phyloP scores from a whole-genome alignment of 345 rosid genomes.

The Aquilaria malaccensis region DNA sequence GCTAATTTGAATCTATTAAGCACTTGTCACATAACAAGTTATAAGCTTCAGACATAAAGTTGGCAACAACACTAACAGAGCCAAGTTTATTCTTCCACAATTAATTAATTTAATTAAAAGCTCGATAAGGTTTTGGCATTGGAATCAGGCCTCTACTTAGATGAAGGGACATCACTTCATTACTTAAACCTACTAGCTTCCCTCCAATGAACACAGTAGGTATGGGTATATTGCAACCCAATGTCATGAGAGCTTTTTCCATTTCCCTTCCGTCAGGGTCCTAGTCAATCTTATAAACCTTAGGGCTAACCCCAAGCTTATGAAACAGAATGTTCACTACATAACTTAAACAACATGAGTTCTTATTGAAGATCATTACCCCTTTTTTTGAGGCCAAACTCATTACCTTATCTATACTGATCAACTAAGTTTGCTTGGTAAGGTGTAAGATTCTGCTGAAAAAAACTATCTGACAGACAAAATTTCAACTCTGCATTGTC shows the following conservation, averaged over 20 bases:
- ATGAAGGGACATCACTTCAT: constrained; percentile 73
- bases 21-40: constrained; percentile 18
- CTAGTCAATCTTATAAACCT: constrained; percentile 50
- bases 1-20: constrained; percentile 16
- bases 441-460: neutral
- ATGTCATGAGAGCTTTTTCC: constrained; percentile 54
- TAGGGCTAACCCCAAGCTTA: constrained; percentile 54
- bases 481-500: neutral
- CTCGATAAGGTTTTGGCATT: constrained; percentile 48
- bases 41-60: constrained; percentile 16
- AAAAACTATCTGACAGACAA: neutral
- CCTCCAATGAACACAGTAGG: constrained; percentile 68
- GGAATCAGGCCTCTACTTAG: constrained; percentile 51
- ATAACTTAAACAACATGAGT: constrained; percentile 65
- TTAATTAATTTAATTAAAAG: constrained; percentile 17
- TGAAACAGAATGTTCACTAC: constrained; percentile 56
- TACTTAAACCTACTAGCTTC: constrained; percentile 56
- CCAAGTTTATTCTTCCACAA: neutral
- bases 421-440: neutral
- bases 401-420: constrained; percentile 48
- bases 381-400: constrained; percentile 50
- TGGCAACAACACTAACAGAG: constrained; percentile 18
- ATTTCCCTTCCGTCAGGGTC: constrained; percentile 59
- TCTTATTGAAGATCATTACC: constrained; percentile 67
- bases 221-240: constrained; percentile 47